Percentiles rank a stretch among this genome's conserved stretches.
Conservation (phyloP, 139 green algal genomes). For the Chlorella sp. region DNA sequence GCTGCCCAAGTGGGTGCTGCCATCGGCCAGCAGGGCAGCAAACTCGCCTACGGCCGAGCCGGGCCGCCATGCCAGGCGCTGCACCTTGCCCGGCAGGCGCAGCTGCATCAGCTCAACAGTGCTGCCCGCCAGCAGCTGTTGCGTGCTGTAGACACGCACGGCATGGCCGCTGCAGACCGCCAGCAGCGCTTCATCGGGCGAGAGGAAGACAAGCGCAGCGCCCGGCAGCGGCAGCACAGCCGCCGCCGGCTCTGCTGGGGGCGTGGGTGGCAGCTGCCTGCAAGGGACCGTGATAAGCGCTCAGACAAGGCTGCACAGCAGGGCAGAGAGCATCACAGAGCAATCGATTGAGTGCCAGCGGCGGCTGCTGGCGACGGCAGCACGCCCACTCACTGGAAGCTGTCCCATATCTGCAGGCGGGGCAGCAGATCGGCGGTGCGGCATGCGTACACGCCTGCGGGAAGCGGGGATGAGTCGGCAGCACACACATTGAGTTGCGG, state of each 20-base stretch:
- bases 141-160: slow-evolving; percentile 29
- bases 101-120: not conserved
- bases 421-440: slow-evolving; percentile 31
- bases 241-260: not conserved
- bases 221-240: slow-evolving; percentile 7
- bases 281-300: too few relatives aligned
- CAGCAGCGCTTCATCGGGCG: slow-evolving; percentile 22
- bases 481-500: too few relatives aligned
- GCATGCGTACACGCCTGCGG: slow-evolving; percentile 33
- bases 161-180: not conserved
- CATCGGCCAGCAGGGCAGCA: slow-evolving; percentile 21
- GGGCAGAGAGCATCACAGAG: too few relatives aligned
- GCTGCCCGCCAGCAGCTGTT: slow-evolving; percentile 3
- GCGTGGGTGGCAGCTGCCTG: slow-evolving; percentile 24
- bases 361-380: not conserved
- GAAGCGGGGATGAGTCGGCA: too few relatives aligned
- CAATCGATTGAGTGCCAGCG: too few relatives aligned
- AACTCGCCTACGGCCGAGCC: not conserved
- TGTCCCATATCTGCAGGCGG: slow-evolving; percentile 38
- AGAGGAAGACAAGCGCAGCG: slow-evolving; percentile 16
- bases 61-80: not conserved
- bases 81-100: not conserved
- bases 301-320: not conserved
- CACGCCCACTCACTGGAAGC: slow-evolving; percentile 30
- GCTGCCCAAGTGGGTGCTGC: slow-evolving; percentile 15